phyloP scores from a whole-genome alignment of 805 yeast genomes.

The Zygosaccharomyces bisporus region DNA sequence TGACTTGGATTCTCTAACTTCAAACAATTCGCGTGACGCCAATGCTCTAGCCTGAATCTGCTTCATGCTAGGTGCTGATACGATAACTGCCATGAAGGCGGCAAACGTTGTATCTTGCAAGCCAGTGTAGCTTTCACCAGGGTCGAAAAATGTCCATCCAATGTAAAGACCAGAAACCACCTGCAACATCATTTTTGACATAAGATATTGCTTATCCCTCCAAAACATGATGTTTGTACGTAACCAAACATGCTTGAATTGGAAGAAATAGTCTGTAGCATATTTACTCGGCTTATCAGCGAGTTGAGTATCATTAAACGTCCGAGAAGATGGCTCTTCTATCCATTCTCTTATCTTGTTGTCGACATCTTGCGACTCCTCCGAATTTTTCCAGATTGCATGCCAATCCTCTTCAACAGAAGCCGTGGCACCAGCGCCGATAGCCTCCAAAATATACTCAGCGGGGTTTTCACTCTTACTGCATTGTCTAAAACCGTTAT shows the following conservation, averaged over 20 bases:
- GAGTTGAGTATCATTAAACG: slow-evolving; percentile 9
- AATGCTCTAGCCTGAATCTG: slow-evolving; percentile 61
- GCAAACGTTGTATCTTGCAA: slow-evolving; percentile 59
- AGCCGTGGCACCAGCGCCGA: slow-evolving; percentile 48
- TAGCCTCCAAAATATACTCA: slow-evolving; percentile 44
- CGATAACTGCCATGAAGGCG: slow-evolving; percentile 54
- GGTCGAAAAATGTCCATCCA: slow-evolving; percentile 68
- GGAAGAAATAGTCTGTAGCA: slow-evolving; percentile 44
- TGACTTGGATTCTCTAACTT: slow-evolving; percentile 66
- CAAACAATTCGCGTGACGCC: slow-evolving; percentile 57
- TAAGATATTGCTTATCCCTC: slow-evolving; percentile 60
- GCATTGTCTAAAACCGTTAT: slow-evolving; percentile 65
- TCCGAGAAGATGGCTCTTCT: slow-evolving; percentile 20
- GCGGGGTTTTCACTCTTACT: slow-evolving; percentile 40
- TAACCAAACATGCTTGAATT: slow-evolving; percentile 39
- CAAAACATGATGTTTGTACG: slow-evolving; percentile 45
- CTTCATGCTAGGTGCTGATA: slow-evolving; percentile 51
- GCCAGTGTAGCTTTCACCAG: slow-evolving; percentile 49
- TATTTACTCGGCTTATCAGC: slow-evolving; percentile 18
- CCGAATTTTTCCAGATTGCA: slow-evolving; percentile 53
- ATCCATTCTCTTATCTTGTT: slow-evolving; percentile 34
- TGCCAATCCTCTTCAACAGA: slow-evolving; percentile 52
- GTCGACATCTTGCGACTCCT: slow-evolving; percentile 30
- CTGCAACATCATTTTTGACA: slow-evolving; percentile 52
- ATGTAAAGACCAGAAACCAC: slow-evolving; percentile 55